These are phyloP conservation scores for Lecanoromycetidae sp. DNA, from an alignment of 2,329 filamentous ascomycete species.

Conservation along the genomic window DNA sequence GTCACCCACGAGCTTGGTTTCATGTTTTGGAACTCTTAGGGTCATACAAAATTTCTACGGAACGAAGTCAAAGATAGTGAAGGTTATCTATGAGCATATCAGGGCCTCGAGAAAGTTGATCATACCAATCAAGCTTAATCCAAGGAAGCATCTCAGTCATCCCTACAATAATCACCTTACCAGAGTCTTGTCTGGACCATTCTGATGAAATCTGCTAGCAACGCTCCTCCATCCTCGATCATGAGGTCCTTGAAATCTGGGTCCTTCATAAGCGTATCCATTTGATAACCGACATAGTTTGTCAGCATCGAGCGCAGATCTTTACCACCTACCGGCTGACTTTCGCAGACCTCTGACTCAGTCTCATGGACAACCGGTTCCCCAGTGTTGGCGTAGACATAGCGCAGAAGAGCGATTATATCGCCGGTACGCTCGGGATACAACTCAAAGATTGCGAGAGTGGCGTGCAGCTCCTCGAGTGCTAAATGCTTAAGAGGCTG, in stretches of 20 bases:
- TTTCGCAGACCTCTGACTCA: too few relatives aligned
- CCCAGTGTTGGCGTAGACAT: slow-evolving; percentile 27
- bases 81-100: too few relatives aligned
- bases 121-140: too few relatives aligned
- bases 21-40: too few relatives aligned
- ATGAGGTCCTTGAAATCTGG: slow-evolving; percentile 7
- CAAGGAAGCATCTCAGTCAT: too few relatives aligned
- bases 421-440: slow-evolving; percentile 20
- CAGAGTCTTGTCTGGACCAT: slow-evolving; percentile 7
- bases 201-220: slow-evolving; percentile 10
- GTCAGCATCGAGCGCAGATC: slow-evolving; percentile 19
- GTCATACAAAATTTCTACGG: too few relatives aligned
- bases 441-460: slow-evolving; percentile 24
- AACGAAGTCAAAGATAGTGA: too few relatives aligned
- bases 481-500: slow-evolving; percentile 22
- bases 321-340: slow-evolving; percentile 10
- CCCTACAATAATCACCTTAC: too few relatives aligned
- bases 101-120: too few relatives aligned
- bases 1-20: too few relatives aligned
- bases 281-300: slow-evolving; percentile 19
- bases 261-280: slow-evolving; percentile 11
- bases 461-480: slow-evolving; percentile 26
- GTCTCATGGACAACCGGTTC: too few relatives aligned
- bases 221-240: slow-evolving; percentile 9
- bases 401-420: slow-evolving; percentile 26